phyloP scores from a whole-genome alignment of 1,284 basidiomycete genomes.

The Trichosporon faecale region DNA sequence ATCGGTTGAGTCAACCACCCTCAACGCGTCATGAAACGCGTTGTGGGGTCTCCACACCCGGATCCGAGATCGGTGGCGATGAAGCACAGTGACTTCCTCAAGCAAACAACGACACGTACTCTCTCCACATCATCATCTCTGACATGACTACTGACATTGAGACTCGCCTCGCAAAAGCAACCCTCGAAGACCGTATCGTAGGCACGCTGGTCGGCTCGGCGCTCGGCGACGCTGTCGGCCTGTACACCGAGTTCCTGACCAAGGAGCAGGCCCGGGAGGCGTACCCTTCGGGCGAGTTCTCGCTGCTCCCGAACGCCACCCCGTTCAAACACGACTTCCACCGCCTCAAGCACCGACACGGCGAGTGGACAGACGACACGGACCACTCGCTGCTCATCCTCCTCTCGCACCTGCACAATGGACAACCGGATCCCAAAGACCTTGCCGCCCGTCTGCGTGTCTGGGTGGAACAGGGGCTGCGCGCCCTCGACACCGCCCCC shows the following conservation, averaged over 20 bases:
- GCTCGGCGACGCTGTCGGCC: slow-evolving; percentile 23
- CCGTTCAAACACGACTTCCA: slow-evolving; percentile 24
- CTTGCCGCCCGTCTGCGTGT: slow-evolving; percentile 14
- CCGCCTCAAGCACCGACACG: slow-evolving; percentile 17
- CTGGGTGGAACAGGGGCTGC: slow-evolving; percentile 21
- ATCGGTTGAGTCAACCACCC: not conserved
- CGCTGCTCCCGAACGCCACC: slow-evolving; percentile 14
- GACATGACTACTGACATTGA: not conserved
- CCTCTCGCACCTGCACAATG: slow-evolving; percentile 21
- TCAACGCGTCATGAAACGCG: not conserved
- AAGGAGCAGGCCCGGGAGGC: not conserved
- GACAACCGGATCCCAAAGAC: not conserved
- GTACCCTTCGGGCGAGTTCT: slow-evolving; percentile 13
- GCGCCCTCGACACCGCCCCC: slow-evolving; percentile 19
- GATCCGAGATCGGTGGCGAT: not conserved
- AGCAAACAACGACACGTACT: not conserved
- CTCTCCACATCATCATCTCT: not conserved
- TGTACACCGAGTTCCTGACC: slow-evolving; percentile 25
- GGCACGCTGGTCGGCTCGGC: slow-evolving; percentile 20
- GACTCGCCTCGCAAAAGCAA: not conserved
- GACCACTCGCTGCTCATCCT: slow-evolving; percentile 23
- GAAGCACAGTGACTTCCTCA: not conserved
- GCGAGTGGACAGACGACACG: slow-evolving; percentile 28
- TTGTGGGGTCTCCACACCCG: not conserved
- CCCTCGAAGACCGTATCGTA: slow-evolving; percentile 17